Conservation (phyloP, 371 early-diverging fungal species). For the Mucor ambiguus region DNA sequence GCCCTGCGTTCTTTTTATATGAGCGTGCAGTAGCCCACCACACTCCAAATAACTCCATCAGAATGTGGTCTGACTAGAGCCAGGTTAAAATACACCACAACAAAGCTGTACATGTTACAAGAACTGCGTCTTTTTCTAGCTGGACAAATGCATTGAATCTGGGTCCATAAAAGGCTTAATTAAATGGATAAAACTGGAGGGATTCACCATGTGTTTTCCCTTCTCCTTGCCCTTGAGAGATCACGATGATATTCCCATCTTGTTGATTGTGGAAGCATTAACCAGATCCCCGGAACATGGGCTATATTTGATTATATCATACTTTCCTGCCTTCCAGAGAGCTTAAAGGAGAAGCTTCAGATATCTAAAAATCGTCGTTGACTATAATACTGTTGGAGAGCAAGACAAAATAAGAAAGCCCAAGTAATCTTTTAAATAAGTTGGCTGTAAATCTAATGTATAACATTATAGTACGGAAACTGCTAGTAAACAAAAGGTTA, state of each 20-base stretch:
- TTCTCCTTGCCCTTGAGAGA: background rate
- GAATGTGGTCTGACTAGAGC: background rate
- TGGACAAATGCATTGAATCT: conserved; percentile 5
- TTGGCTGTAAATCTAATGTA: conserved; percentile 20
- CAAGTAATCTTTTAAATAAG: conserved; percentile 20
- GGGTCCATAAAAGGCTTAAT: conserved; percentile 16
- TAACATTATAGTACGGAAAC: background rate
- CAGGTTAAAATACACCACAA: background rate
- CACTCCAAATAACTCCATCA: background rate
- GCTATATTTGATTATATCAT: background rate
- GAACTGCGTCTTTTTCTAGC: background rate
- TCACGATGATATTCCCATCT: background rate
- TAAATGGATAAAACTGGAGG: conserved; percentile 1
- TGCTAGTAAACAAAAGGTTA: conserved; percentile 6
- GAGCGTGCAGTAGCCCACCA: background rate
- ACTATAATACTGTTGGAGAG: background rate
- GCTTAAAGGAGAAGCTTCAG: background rate
- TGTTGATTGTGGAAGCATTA: background rate
- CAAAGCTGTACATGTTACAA: background rate
- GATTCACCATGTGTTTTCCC: background rate
- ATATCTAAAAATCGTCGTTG: background rate
- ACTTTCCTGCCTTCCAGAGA: background rate
- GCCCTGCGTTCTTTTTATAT: background rate
- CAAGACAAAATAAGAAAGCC: background rate
- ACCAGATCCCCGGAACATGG: conserved; percentile 18